phyloP scores from a whole-genome alignment of 805 yeast genomes.

The Wickerhamomyces ciferrii region DNA sequence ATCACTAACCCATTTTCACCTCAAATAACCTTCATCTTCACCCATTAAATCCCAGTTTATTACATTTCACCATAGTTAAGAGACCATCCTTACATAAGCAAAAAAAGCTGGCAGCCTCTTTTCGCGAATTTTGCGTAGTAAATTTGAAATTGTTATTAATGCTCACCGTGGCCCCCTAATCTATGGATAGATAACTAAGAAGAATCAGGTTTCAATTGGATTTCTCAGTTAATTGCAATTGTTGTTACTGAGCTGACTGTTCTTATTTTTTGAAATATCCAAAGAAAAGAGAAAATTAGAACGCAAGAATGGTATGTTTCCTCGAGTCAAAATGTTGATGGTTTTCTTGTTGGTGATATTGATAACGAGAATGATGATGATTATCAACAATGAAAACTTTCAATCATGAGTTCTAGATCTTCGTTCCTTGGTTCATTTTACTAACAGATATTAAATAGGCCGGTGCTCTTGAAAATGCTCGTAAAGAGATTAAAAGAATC shows the following conservation, averaged over 20 bases:
- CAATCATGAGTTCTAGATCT: no score
- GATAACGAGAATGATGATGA: neutral
- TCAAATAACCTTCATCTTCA: no score
- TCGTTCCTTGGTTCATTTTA: no score
- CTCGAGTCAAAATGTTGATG: neutral
- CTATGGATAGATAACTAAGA: neutral
- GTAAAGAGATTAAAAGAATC: conserved; percentile 84
- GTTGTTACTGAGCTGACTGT: neutral
- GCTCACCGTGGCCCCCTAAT: neutral
- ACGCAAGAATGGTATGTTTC: neutral
- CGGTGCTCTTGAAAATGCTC: conserved; percentile 96
- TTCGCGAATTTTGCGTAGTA: neutral
- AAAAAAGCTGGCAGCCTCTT: neutral
- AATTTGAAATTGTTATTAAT: neutral
- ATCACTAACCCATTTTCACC: no score
- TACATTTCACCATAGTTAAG: neutral
- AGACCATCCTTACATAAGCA: neutral
- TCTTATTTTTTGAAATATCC: neutral
- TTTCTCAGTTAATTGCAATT: neutral
- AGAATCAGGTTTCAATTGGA: neutral
- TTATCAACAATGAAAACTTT: no score
- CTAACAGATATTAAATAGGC: conserved; percentile 42
- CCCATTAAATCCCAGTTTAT: no score
- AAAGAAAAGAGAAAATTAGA: neutral
- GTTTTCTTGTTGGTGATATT: no score